A percentile compares a stretch with the other conserved stretches of the same genome.
These are phyloP conservation scores for Globisporangium spiculum DNA, from an alignment of 352 stramenopile genomes.

Conservation along the genomic window DNA sequence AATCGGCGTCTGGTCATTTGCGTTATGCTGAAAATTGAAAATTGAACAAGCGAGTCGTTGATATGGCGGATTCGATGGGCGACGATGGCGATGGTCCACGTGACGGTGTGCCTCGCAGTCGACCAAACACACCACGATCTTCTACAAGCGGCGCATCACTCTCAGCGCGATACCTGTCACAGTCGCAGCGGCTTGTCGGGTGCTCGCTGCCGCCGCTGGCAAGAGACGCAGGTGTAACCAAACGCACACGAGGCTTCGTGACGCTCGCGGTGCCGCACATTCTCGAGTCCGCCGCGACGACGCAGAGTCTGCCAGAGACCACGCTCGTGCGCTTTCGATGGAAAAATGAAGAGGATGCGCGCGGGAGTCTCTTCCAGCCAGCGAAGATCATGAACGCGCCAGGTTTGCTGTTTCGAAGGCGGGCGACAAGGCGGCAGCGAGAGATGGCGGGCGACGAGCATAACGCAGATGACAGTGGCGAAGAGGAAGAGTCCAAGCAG, in stretches of 20 bases:
- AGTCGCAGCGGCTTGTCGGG: slow-evolving; percentile 13
- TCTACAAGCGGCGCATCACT: slow-evolving; percentile 4
- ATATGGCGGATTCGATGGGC: neutral
- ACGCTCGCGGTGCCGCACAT: slow-evolving; percentile 17
- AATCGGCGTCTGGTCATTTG: neutral
- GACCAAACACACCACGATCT: neutral
- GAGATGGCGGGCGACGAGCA: neutral
- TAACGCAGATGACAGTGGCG: neutral
- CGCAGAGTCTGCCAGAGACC: slow-evolving; percentile 8
- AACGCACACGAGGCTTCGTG: slow-evolving; percentile 7
- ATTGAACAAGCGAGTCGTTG: neutral
- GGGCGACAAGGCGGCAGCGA: neutral
- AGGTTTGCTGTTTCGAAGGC: neutral
- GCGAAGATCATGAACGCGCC: slow-evolving; percentile 13
- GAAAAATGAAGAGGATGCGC: slow-evolving; percentile 2
- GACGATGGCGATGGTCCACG: neutral
- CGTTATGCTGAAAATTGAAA: neutral
- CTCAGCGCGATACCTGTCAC: slow-evolving; percentile 11
- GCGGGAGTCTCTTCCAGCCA: slow-evolving; percentile 19
- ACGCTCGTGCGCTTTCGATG: slow-evolving; percentile 18
- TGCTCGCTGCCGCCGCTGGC: slow-evolving; percentile 11
- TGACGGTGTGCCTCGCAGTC: neutral
- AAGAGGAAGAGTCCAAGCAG: slow-evolving; percentile 3
- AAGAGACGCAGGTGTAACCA: neutral
- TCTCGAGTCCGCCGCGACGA: slow-evolving; percentile 14